These are phyloP conservation scores for Mycosphaerella sp. DNA, from an alignment of 2,329 filamentous ascomycete species.

Conservation along the genomic window DNA sequence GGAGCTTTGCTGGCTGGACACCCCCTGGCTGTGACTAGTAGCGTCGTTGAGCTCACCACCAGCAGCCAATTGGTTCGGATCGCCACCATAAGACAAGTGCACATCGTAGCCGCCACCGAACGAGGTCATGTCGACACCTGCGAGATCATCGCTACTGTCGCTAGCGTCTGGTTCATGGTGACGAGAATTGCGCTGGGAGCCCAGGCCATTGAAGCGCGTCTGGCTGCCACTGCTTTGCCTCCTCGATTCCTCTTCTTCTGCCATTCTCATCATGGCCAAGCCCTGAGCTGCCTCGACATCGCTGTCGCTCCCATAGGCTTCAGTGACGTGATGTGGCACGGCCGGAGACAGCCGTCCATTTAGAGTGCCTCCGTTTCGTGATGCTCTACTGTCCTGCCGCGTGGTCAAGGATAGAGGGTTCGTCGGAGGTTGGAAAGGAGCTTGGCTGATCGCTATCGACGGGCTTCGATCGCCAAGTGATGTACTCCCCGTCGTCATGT, in stretches of 20 bases:
- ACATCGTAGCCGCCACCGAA: slow-evolving; percentile 67
- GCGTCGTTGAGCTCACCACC: slow-evolving; percentile 30
- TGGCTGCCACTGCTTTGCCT: slow-evolving; percentile 53
- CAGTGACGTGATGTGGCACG: slow-evolving; percentile 41
- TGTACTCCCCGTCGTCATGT: slow-evolving; percentile 40
- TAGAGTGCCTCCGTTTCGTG: slow-evolving; percentile 22
- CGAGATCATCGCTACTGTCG: slow-evolving; percentile 61
- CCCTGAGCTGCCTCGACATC: slow-evolving; percentile 84
- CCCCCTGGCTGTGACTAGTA: slow-evolving; percentile 33
- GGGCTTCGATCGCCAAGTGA: slow-evolving; percentile 28
- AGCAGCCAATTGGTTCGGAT: slow-evolving; percentile 40
- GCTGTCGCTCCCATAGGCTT: slow-evolving; percentile 62
- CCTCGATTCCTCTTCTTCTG: slow-evolving; percentile 61
- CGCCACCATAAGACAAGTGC: slow-evolving; percentile 55
- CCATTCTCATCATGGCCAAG: slow-evolving; percentile 73
- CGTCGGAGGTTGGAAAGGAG: slow-evolving; percentile 25
- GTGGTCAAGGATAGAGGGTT: slow-evolving; percentile 28
- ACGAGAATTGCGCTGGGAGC: slow-evolving; percentile 34
- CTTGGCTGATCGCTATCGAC: slow-evolving; percentile 35
- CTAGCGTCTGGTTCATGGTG: slow-evolving; percentile 47
- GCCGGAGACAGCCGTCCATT: slow-evolving; percentile 46
- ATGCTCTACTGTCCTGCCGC: slow-evolving; percentile 17
- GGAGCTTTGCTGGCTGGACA: slow-evolving; percentile 42
- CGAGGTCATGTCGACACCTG: slow-evolving; percentile 63
- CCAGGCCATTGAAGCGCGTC: slow-evolving; percentile 45